Conservation (phyloP, 345 rosid genomes). For the Orychophragmus violaceus region DNA sequence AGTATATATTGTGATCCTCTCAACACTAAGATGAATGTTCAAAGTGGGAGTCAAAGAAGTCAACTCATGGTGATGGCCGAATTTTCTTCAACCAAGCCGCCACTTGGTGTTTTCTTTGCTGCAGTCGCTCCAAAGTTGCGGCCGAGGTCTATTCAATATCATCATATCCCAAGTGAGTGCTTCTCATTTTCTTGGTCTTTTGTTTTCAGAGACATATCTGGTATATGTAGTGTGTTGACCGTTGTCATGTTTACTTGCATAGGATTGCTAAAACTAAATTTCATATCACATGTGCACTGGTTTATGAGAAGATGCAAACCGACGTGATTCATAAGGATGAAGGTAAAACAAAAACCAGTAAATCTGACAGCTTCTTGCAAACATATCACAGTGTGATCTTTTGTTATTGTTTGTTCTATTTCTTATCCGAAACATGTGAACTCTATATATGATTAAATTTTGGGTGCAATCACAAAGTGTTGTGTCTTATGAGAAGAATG, state of each 20-base stretch:
- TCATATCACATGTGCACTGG: slow-evolving; percentile 93
- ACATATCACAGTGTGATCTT: no score
- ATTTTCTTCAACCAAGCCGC: slow-evolving; percentile 84
- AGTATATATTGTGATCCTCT: not conserved
- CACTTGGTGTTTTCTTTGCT: slow-evolving; percentile 97
- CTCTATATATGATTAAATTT: no score
- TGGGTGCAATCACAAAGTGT: slow-evolving; percentile 40
- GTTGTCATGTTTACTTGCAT: not conserved
- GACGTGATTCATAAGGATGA: slow-evolving; percentile 95
- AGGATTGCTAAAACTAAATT: slow-evolving; percentile 81
- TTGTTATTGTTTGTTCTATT: no score
- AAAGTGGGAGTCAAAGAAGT: slow-evolving; percentile 87
- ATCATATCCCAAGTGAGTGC: slow-evolving; percentile 76
- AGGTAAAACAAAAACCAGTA: slow-evolving; percentile 24
- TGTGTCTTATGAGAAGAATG: slow-evolving; percentile 55
- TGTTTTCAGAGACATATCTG: not conserved
- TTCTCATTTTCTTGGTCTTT: not conserved
- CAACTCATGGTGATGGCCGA: slow-evolving; percentile 92
- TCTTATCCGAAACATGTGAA: no score
- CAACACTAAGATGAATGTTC: slow-evolving; percentile 76
- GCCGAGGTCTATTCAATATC: slow-evolving; percentile 95
- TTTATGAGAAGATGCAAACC: slow-evolving; percentile 68
- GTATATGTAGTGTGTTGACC: not conserved
- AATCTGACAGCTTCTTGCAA: slow-evolving; percentile 7
- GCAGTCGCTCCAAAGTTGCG: slow-evolving; percentile 87